These are phyloP conservation scores for Adansonia digitata DNA, from an alignment of 345 rosid species.

Conservation along the genomic window DNA sequence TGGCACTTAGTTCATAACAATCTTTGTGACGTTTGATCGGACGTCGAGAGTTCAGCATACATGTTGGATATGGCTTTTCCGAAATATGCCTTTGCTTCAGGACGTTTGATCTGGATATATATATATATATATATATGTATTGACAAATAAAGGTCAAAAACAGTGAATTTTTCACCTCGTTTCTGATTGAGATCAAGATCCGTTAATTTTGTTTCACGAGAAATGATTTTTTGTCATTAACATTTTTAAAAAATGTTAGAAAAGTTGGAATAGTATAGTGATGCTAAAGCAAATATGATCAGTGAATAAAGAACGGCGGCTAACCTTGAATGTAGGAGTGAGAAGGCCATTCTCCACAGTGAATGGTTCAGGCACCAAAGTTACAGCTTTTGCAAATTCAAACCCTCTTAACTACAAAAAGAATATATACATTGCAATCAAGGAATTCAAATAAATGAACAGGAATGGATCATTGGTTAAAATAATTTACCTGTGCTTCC, in stretches of 20 bases:
- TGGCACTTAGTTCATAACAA: constrained; percentile 17
- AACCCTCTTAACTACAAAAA: constrained; percentile 57
- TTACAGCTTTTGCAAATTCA: constrained; percentile 78
- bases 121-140: too few species aligned
- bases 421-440: not conserved
- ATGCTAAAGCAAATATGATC: not conserved
- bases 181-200: too few species aligned
- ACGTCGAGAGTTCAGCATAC: constrained; percentile 53
- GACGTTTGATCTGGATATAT: constrained; percentile 77
- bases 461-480: not conserved
- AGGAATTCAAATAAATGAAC: not conserved
- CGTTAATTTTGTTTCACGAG: too few species aligned
- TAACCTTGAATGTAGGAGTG: constrained; percentile 85
- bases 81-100: constrained; percentile 68
- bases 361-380: constrained; percentile 74
- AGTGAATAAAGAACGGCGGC: not conserved
- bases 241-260: too few species aligned
- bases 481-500: constrained; percentile 55
- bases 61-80: constrained; percentile 61
- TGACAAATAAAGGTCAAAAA: not conserved
- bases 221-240: too few species aligned
- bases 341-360: constrained; percentile 72
- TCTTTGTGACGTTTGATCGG: constrained; percentile 22
- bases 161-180: not conserved
- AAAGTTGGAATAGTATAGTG: too few species aligned